Evolutionary conservation across 2,329 filamentous ascomycete species (phyloP), one percentile per base, ranked within the genome.

Genomic region (Ascochyta rabiei): DNA sequence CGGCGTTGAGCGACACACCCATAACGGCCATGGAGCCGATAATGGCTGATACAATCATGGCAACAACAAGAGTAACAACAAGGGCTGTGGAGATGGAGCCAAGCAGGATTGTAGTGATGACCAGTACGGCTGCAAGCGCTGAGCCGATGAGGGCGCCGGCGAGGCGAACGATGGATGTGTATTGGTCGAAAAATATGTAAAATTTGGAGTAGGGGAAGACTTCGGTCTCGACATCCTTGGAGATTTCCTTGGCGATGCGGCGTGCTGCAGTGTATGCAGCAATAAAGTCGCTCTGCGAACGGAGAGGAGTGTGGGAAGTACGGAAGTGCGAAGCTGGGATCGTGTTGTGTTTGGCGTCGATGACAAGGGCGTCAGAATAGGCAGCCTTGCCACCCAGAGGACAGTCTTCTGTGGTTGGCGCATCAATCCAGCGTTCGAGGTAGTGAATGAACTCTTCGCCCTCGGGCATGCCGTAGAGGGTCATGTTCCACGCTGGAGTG

Each of bases 101-200:
- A 2, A 99, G 84, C 0, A 99, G 85, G 13, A 92, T 65, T 0
- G 89, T 87, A 0, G 91, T 89, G 40, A 99, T 84, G 56, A 89
- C 72, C 54, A 97, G 89, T 56, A 98, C 96, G 61, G 96, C 90
- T 23, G 84, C 90, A 13, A 98, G 81, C 0, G 92, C 93, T 3
- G 90, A 89, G 35, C 89, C 89, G 26, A 99, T 84, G 1, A 99
- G 84, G 0, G 88, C 86, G 0, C 84, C 88, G 0, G 93, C 93
- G 4, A 98, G 82, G 10, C 84, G 82, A 18, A 96, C 86, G 57
- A 99, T 98, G 53, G 85, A 85, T 6, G 91, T 84, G 71, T 99
- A 99, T 73, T 98, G 95, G 72, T 99, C 95, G 73, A 99, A 99
- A 84, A 98, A 99, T 73, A 99, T 93, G 79, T 99, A 99, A 75